These are phyloP conservation scores for Skeletonema potamos DNA, from an alignment of 108 stramenopile species.

Conservation along the genomic window DNA sequence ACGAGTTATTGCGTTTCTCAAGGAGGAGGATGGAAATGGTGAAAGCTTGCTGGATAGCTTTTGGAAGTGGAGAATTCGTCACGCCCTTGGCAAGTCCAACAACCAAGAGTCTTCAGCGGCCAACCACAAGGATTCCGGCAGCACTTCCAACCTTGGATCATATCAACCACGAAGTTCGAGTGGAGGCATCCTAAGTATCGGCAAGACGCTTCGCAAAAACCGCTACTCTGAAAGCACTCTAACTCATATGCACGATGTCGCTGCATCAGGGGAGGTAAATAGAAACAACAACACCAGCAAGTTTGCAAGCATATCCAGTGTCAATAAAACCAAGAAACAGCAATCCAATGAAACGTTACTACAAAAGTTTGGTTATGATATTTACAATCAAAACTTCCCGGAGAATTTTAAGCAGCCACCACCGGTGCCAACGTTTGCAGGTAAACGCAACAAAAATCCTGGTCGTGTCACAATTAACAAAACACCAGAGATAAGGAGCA, in stretches of 20 bases:
- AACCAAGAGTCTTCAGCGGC: background rate
- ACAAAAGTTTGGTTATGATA: slow-evolving; percentile 67
- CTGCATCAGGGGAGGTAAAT: slow-evolving; percentile 22
- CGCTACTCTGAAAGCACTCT: slow-evolving; percentile 56
- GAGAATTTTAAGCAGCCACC: slow-evolving; percentile 37
- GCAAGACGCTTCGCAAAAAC: slow-evolving; percentile 52
- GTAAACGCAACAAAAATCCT: background rate
- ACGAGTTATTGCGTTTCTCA: slow-evolving; percentile 53
- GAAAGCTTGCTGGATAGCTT: slow-evolving; percentile 15
- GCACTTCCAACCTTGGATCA: slow-evolving; percentile 49
- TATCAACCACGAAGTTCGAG: slow-evolving; percentile 51
- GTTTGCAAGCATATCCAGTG: background rate
- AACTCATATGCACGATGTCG: slow-evolving; percentile 52
- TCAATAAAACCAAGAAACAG: background rate
- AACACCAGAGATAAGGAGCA: slow-evolving; percentile 50
- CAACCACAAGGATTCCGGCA: background rate
- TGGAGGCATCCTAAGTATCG: slow-evolving; percentile 40
- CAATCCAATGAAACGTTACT: slow-evolving; percentile 34
- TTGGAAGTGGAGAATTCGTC: slow-evolving; percentile 47
- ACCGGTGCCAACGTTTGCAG: background rate
- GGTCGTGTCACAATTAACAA: slow-evolving; percentile 34
- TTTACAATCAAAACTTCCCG: slow-evolving; percentile 62
- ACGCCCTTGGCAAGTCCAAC: slow-evolving; percentile 17
- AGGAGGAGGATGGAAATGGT: slow-evolving; percentile 7
- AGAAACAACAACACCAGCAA: slow-evolving; percentile 2